Evolutionary conservation across 179 eudicot species (phyloP), one percentile per base, ranked within the genome.

Genomic region (Pouteria campechiana): DNA sequence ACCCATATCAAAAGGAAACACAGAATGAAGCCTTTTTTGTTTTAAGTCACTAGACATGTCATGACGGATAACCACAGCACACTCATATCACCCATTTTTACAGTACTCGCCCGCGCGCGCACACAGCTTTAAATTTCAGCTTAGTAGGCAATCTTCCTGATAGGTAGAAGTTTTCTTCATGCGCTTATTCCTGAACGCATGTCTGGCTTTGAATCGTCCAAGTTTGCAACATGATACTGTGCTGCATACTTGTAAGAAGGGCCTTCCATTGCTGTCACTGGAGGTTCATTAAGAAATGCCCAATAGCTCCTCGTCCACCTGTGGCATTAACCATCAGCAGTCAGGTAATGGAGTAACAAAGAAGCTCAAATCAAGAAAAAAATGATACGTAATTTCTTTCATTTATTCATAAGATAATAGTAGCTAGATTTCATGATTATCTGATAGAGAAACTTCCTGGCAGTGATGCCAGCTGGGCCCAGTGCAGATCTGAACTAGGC

Each of bases 231-330:
- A 22, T 79, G 96, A 21, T 65, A 58, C 43, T 86, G 93, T 22
- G 93, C 46, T 2, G 61, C 68, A 34, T 82, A 86, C 46, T 69
- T 76, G 25, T 62, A 31, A 12, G 29, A 41, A 0, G 85, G 48
- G 17, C 69, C 76, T 37, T 72, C 76, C 23, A 63, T 46, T 58
- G 11, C 57, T 25, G 68, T 70, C 39, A 79, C 90, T 5, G 94
- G 96, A 16, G 84, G 78, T 29, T 87, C 96, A 24, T 87, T 83
- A 8, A 87, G 65, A 61, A 76, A 80, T 30, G 96, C 94, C 67
- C 67, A 87, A 15, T 52, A 77, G 50, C 81, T 75, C 25, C 81
- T 74, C 10, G 71, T 66, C 96, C 95, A 81, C 93, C 93, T 86
- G 48, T 54, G 46, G 8, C 9, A n/a, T n/a, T n/a, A n/a, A n/a